phyloP scores from a whole-genome alignment of 169 alveolate species.

The Blepharisma undulans region DNA sequence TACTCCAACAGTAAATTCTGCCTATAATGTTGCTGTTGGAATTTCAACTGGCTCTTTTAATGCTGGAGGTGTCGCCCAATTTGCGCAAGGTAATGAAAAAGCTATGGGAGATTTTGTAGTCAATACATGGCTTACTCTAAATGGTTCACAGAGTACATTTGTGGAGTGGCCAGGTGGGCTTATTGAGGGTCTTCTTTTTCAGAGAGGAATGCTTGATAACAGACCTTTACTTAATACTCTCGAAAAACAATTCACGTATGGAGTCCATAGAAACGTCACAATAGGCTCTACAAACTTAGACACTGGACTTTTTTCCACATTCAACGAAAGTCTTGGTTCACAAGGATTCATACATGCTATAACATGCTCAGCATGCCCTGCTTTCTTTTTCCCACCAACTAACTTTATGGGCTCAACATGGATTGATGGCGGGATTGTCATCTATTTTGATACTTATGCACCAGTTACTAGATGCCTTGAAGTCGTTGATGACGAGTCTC shows the following conservation, averaged over 20 bases:
- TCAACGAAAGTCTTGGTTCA: not conserved
- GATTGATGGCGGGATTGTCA: constrained; percentile 50
- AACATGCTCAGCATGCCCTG: constrained; percentile 34
- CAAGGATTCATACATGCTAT: not conserved
- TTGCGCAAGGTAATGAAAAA: constrained; percentile 45
- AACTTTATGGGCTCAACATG: constrained; percentile 9
- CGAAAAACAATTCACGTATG: not conserved
- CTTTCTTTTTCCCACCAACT: constrained; percentile 45
- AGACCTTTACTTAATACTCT: not conserved
- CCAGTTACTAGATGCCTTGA: constrained; percentile 50
- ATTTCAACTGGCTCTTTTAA: constrained; percentile 50
- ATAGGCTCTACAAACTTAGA: constrained; percentile 35
- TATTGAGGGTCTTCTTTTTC: constrained; percentile 1
- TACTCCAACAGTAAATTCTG: not conserved
- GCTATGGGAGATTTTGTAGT: constrained; percentile 16
- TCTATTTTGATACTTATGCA: constrained; percentile 39
- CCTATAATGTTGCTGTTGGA: constrained; percentile 39
- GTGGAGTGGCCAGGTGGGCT: constrained; percentile 32
- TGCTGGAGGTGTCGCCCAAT: constrained; percentile 37
- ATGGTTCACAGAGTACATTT: constrained; percentile 16
- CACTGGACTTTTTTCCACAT: constrained; percentile 12
- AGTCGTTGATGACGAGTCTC: constrained; percentile 14
- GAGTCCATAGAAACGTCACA: constrained; percentile 15
- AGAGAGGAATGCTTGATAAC: not conserved
- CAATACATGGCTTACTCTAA: constrained; percentile 33